These are phyloP conservation scores for Penicillium tannophilum DNA, from an alignment of 495 filamentous ascomycete species.

Conservation along the genomic window DNA sequence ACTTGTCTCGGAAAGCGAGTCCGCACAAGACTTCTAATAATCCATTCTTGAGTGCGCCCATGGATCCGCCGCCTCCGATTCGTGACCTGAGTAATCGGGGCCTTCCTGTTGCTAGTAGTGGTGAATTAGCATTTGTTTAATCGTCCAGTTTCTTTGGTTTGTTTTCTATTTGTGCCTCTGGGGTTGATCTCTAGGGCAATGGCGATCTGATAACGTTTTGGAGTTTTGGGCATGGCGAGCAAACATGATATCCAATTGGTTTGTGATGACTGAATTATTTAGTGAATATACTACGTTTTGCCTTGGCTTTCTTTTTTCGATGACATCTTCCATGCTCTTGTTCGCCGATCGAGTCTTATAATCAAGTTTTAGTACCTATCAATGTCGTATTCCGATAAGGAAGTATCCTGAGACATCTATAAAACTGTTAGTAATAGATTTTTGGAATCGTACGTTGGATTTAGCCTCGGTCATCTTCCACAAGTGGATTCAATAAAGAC, in stretches of 20 bases:
- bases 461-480: background rate
- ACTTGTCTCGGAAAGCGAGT: constrained; percentile 26
- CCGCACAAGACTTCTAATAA: constrained; percentile 15
- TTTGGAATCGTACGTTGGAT: background rate
- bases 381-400: no score
- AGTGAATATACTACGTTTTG: background rate
- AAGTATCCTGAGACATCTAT: no score
- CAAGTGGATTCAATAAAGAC: background rate
- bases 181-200: background rate
- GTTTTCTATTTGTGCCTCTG: constrained; percentile 4
- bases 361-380: no score
- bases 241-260: constrained; percentile 34
- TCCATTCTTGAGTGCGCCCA: constrained; percentile 14
- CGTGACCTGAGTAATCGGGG: constrained; percentile 21
- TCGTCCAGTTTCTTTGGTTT: background rate
- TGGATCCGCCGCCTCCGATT: constrained; percentile 25
- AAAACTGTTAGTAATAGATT: background rate
- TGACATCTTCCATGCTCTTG: background rate
- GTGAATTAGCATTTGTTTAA: constrained; percentile 39
- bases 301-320: background rate
- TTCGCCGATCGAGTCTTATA: no score
- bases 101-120: constrained; percentile 32
- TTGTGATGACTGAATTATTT: constrained; percentile 10
- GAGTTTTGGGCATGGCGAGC: constrained; percentile 30
- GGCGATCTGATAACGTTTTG: background rate